Conservation (phyloP, 306 rosid genomes). For the Comarum palustre region DNA sequence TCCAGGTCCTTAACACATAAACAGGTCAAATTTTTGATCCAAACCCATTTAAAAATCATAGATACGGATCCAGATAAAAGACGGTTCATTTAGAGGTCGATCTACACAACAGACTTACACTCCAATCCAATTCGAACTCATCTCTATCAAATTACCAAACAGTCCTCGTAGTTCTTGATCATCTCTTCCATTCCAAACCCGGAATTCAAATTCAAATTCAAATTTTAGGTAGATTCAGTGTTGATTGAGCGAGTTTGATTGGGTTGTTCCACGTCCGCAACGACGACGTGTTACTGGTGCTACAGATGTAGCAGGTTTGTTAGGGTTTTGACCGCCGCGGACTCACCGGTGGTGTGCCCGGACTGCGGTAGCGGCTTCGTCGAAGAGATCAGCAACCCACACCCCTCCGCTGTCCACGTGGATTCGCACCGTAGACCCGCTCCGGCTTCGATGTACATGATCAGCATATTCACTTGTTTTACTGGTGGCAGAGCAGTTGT, state of each 20-base stretch:
- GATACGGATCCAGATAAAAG: too few species aligned
- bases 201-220: background rate
- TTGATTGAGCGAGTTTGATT: background rate
- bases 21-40: too few species aligned
- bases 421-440: constrained; percentile 50
- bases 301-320: constrained; percentile 68
- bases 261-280: constrained; percentile 24
- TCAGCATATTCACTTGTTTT: constrained; percentile 58
- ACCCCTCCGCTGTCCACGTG: constrained; percentile 22
- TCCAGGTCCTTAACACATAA: too few species aligned
- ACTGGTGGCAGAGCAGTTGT: constrained; percentile 20
- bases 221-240: background rate
- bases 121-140: too few species aligned
- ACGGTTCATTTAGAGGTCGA: too few species aligned
- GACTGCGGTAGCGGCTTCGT: constrained; percentile 64
- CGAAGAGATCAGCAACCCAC: constrained; percentile 48
- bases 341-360: constrained; percentile 44
- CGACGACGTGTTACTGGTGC: constrained; percentile 66
- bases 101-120: too few species aligned
- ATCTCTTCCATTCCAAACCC: background rate
- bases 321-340: constrained; percentile 33
- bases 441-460: constrained; percentile 58
- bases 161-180: background rate
- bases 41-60: too few species aligned
- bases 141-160: background rate